Percentiles rank a stretch among this genome's conserved stretches.
phyloP scores from a whole-genome alignment of 2,329 filamentous ascomycete genomes.

The Colletotrichum lentis region DNA sequence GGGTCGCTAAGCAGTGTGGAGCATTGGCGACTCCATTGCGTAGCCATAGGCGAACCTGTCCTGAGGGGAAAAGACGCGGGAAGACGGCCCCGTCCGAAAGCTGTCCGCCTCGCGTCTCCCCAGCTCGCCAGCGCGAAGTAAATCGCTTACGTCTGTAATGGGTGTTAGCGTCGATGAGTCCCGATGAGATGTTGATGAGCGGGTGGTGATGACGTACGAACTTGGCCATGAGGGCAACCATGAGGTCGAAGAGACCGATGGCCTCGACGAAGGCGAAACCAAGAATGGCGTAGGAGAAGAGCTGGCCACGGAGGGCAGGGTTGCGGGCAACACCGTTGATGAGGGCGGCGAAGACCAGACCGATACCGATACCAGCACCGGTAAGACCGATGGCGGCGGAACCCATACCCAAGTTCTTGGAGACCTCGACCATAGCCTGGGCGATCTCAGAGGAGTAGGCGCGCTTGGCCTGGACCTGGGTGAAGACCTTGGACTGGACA shows the following conservation, averaged over 20 bases:
- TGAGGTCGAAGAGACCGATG: slow-evolving; percentile 87
- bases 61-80: slow-evolving; percentile 7
- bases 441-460: slow-evolving; percentile 89
- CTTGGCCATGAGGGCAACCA: slow-evolving; percentile 95
- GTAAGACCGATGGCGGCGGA: slow-evolving; percentile 90
- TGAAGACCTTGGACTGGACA: slow-evolving; percentile 73
- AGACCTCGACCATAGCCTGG: slow-evolving; percentile 87
- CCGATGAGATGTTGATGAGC: neutral
- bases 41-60: slow-evolving; percentile 34
- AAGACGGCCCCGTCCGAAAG: slow-evolving; percentile 30
- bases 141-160: slow-evolving; percentile 37
- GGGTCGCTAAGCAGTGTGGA: slow-evolving; percentile 26
- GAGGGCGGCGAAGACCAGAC: slow-evolving; percentile 91
- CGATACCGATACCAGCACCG: slow-evolving; percentile 94
- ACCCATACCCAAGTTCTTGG: slow-evolving; percentile 90
- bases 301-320: slow-evolving; percentile 92
- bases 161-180: slow-evolving; percentile 8
- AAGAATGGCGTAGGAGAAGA: slow-evolving; percentile 95
- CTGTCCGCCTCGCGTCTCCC: slow-evolving; percentile 17
- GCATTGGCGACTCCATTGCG: slow-evolving; percentile 20
- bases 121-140: slow-evolving; percentile 36
- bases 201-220: slow-evolving; percentile 65
- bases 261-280: slow-evolving; percentile 96
- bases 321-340: slow-evolving; percentile 91
- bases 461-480: slow-evolving; percentile 67